Base-by-base conservation (phyloP, 2,329 filamentous ascomycete genomes). In the Pseudopithomyces chartarum region DNA sequence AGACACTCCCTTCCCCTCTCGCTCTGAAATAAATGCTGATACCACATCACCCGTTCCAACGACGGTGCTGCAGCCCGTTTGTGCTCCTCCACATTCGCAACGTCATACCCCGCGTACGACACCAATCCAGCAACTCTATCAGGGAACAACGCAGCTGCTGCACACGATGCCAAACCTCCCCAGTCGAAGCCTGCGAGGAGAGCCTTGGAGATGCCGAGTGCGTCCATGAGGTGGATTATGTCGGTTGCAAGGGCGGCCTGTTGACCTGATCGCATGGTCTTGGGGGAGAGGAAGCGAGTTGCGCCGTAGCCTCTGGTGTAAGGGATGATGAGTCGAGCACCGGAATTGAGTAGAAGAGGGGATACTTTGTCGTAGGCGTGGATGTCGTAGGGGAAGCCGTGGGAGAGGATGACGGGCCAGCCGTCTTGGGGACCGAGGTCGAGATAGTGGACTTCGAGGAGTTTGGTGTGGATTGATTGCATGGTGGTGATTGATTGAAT, bases 1-100 rank as follows among this genome's bases (percentile, higher is more conserved):
- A 47, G 44, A 20, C 44, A 47, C 26, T 47, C 44, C 20, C 44
- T 17, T 11, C 44, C 44, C 4, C 44, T 26, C 15, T 47, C 44
- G 44, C 44, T 47, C 26, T 47, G 44, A 29, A 47, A 47, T 6
- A 47, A 10, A 34, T 47, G 44, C n/a, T 47, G 44, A 19, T 47
- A 47, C 44, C 44, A 47, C 44, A 47, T 47, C 13, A 47, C 44
- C 12, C 44, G 23, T 26, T 47, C 44, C 44, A 47, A 17, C 15
- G 44, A 12, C 15, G 44, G 44, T 15, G 10, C 29, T 33, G 33
- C 44, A 47, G 44, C 44, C 19, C 33, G 44, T 19, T 34, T 47
- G 7, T 47, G 44, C 13, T 17, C 44, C n/a, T 47, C 26, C n/a
- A 47, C 44, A 34, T 47, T 29, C 29, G 44, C 44, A 26, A 47